Evolutionary conservation across 2,329 filamentous ascomycete species (phyloP), one percentile per base, ranked within the genome.

Genomic region (Bimuria novae-zelandiae): DNA sequence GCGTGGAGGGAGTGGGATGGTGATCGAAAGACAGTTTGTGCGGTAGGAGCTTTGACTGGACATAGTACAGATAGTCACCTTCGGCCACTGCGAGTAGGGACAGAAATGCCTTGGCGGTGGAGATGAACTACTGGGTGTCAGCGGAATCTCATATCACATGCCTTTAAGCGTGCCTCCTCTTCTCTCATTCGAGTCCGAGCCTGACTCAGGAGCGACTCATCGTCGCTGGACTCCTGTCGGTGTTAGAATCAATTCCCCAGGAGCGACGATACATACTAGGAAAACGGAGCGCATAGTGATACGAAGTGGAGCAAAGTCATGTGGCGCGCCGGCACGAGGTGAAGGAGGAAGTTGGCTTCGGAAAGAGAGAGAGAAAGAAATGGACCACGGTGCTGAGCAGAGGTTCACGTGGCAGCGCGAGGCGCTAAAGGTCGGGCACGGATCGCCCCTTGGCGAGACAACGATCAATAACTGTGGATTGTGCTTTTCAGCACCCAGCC

Each of bases 61-160:
- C 41, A 17, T 51, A 55, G 41, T 55, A 25, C 48, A 55, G 41
- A 19, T 51, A n/a, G 17, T 55, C 47, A 29, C 39, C 17, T 47
- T 55, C 42, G 12, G 47, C 47, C 44, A 51, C 33, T 30, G 48
- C 42, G 25, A 55, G 52, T 19, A 51, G 41, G 14, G 52, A 51
- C 35, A 55, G 48, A 22, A 55, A 55, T 27, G 48, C 52, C 27
- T 33, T 50, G 25, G 32, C 46, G 16, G 21, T 46, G 52, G 27
- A 47, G 40, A 55, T 51, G 33, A 51, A 51, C 48, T 55, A 51
- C 41, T 8, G n/a, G 16, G 27, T 47, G 25, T 55, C 43, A 55
- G 52, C 47, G 33, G 21, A 40, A 41, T 54, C 40, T 5, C 39
- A 41, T 44, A 19, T 19, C 12, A 48, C 32, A 41, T 35, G 42